These are phyloP conservation scores for Apiotrichum porosum DNA, from an alignment of 1,284 basidiomycete species.

Conservation along the genomic window DNA sequence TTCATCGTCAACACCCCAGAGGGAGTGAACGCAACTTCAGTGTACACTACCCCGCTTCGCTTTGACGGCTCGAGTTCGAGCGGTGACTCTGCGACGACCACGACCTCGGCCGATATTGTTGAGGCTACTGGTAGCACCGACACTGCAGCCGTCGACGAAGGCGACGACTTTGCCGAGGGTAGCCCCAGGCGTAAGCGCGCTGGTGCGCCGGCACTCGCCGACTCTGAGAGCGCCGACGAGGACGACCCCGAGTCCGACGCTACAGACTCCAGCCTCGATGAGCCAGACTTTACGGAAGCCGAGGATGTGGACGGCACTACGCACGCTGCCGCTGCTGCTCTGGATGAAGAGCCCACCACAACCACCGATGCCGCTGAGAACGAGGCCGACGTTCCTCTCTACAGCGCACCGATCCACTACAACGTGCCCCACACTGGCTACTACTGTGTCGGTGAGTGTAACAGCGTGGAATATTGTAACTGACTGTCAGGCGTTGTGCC, in stretches of 20 bases:
- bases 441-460: constrained; percentile 75
- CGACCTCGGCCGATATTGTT: background rate
- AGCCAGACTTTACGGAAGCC: background rate
- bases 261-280: background rate
- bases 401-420: constrained; percentile 57
- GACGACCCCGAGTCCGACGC: background rate
- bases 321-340: background rate
- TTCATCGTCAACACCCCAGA: constrained; percentile 74
- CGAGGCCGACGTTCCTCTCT: constrained; percentile 21
- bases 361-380: background rate
- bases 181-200: too few relatives aligned
- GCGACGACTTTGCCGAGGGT: constrained; percentile 5
- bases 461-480: background rate
- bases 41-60: constrained; percentile 50
- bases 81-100: background rate
- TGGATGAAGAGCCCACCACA: background rate
- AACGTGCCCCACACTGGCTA: constrained; percentile 83
- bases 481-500: constrained; percentile 68
- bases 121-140: background rate
- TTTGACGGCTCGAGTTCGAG: constrained; percentile 8
- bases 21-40: constrained; percentile 60
- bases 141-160: constrained; percentile 1
- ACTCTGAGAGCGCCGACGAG: background rate
- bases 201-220: too few relatives aligned
- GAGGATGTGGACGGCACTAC: constrained; percentile 2